Evolutionary conservation across 148 eudicot genomes (phyloP), one percentile per base, ranked within the genome.

Genomic region (Amaranthus palmeri): DNA sequence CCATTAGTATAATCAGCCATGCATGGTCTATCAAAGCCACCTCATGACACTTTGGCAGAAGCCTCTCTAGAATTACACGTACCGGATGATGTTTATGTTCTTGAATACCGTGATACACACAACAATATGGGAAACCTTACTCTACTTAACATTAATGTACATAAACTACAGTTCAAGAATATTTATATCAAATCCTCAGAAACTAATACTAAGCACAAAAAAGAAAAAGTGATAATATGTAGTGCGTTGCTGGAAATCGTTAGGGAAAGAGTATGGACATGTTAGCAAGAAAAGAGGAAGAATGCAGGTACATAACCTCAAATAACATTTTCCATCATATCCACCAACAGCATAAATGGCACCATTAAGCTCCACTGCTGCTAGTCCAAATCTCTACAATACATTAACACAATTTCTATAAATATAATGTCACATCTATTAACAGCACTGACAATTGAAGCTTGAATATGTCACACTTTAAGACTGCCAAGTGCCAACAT

Each of bases 261-360:
- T 17, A 57, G 41, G 61, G 61, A 17, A 57, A 53, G 0, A 57
- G 13, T 7, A 57, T 15, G 18, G 61, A 4, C 10, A 57, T 17
- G 61, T 57, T 57, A 13, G 61, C 40, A 57, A 57, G 61, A 40
- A 18, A 17, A 14, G 12, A 76, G 5, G 54, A 57, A 73, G 14
- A 49, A 12, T 51, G 69, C 65, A 74, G 68, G n/a, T 45, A 51
- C 45, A 60, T 79, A 81, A 93, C 98, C 84, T 84, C 82, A 93
- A 73, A 78, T 88, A 93, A 8, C 76, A 57, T 6, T 60, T 72
- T 70, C 98, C 96, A 62, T 93, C 88, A 71, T 67, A 90, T 65
- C 98, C 98, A 63, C 98, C 98, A 47, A 82, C 86, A 65, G 88
- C 96, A 82, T 93, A 93, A 48, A 93, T 54, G 52, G 78, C 83